Evolutionary conservation across 106 monocot species (phyloP), one percentile per base, ranked within the genome.

Genomic region (Phalaenopsis equestris): DNA sequence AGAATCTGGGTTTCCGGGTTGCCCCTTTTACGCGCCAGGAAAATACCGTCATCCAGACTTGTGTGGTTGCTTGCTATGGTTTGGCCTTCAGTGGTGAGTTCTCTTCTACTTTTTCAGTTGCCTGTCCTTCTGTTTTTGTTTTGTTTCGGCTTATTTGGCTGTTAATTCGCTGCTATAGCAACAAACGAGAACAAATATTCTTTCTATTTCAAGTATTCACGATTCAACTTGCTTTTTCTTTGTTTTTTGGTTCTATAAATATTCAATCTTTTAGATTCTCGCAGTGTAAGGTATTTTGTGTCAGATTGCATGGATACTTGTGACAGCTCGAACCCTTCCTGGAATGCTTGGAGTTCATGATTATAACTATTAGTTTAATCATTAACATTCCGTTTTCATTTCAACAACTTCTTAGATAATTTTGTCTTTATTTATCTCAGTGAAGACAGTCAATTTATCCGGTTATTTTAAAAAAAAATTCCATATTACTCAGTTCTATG

Each of bases 41-140:
- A 91, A 96, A 96, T 57, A 96, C 96, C 8, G 93, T 96, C 36
- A 93, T 96, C 24, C 96, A 96, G 88, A 96, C 96, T 16, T 96
- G 96, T 58, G 96, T 96, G 21, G 96, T 96, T 17, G 96, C 96
- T n/a, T 96, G 96, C 87, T 96, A 96, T 73, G 96, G 96, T 8
- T 78, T 96, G 78, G 96, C 93, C 10, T 93, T 90, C 64, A 96
- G 96, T 79, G 96, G 96, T 96, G 88, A 75, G 42, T 18, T 36
- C 73, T 3, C 1, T 78, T 42, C 80, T 17, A 48, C 37, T 3
- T 30, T 15, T 84, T 72, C 21, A 57, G 47, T 23, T 52, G 52
- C 3, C 45, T 56, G 55, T 56, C 16, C 38, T 38, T 5, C 36
- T 70, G 39, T n/a, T 0, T 52, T 30, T 65, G 9, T 17, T 24